Conservation (phyloP, 2,329 filamentous ascomycete species). For the Pseudogymnoascus sp. region DNA sequence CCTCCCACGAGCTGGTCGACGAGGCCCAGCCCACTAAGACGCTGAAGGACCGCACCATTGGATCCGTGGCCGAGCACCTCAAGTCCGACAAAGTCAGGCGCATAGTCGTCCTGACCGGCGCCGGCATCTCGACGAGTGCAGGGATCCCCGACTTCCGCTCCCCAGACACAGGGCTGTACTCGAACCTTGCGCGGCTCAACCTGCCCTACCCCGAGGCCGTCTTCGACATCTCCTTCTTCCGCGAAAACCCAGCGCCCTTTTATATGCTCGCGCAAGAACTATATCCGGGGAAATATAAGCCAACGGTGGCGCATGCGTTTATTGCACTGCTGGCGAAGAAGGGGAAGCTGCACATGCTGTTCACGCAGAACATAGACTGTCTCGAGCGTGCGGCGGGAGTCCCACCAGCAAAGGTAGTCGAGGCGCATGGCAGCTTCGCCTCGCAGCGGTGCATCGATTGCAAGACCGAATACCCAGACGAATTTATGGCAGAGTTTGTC, state of each 20-base stretch:
- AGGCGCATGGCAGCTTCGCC: conserved; percentile 94
- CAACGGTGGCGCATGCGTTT: conserved; percentile 86
- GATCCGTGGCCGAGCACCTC: conserved; percentile 75
- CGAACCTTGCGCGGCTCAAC: conserved; percentile 78
- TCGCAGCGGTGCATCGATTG: conserved; percentile 89
- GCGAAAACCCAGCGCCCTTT: conserved; percentile 76
- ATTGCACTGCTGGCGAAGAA: conserved; percentile 75
- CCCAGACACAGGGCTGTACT: conserved; percentile 86
- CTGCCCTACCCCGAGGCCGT: conserved; percentile 87
- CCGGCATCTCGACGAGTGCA: conserved; percentile 73
- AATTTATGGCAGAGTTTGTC: conserved; percentile 66
- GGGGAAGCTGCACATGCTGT: conserved; percentile 72
- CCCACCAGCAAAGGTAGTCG: conserved; percentile 71
- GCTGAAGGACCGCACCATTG: conserved; percentile 60
- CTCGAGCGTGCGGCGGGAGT: conserved; percentile 84
- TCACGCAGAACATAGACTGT: conserved; percentile 97
- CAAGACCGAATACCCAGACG: conserved; percentile 61
- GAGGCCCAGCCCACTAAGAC: conserved; percentile 48
- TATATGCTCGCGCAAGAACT: conserved; percentile 88
- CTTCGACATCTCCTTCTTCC: conserved; percentile 89
- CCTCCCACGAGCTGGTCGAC: conserved; percentile 60
- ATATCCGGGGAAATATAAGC: conserved; percentile 81
- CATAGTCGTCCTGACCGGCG: conserved; percentile 85
- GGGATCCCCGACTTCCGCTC: conserved; percentile 90
- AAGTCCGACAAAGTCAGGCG: conserved; percentile 56